phyloP scores from a whole-genome alignment of 768 basidiomycete species.

The Naganishia antarctica region DNA sequence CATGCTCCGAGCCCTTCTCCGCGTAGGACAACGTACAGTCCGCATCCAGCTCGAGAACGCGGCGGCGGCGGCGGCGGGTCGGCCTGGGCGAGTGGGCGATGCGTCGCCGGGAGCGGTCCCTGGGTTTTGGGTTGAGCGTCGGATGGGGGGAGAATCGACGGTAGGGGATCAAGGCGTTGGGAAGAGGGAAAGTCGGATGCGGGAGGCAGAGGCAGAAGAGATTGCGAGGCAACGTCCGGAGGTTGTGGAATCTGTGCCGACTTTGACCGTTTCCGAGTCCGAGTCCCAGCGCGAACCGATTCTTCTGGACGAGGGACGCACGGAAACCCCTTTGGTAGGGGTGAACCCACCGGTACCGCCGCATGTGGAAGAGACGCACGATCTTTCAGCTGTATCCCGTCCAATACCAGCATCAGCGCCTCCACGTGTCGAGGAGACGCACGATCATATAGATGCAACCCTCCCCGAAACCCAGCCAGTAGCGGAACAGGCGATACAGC shows the following conservation, averaged over 20 bases:
- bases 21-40: constrained; percentile 11
- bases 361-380: too few relatives aligned
- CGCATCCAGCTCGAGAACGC: constrained; percentile 9
- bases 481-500: not conserved
- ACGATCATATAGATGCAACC: not conserved
- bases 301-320: too few relatives aligned
- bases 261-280: too few relatives aligned
- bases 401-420: too few relatives aligned
- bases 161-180: too few relatives aligned
- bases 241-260: too few relatives aligned
- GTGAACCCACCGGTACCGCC: too few relatives aligned
- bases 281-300: too few relatives aligned
- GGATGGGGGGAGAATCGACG: not conserved
- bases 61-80: not conserved
- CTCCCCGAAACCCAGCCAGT: not conserved
- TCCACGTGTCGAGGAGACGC: too few relatives aligned
- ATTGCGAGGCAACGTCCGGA: too few relatives aligned
- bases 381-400: too few relatives aligned
- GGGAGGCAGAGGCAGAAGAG: not conserved
- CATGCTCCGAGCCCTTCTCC: constrained; percentile 16
- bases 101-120: not conserved
- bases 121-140: constrained; percentile 14
- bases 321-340: too few relatives aligned
- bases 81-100: not conserved
- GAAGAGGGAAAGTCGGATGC: not conserved